Percentiles rank a stretch among this genome's conserved stretches.
These are phyloP conservation scores for Colletotrichum neosansevieriae DNA, from an alignment of 2,329 filamentous ascomycete genomes.

Conservation along the genomic window DNA sequence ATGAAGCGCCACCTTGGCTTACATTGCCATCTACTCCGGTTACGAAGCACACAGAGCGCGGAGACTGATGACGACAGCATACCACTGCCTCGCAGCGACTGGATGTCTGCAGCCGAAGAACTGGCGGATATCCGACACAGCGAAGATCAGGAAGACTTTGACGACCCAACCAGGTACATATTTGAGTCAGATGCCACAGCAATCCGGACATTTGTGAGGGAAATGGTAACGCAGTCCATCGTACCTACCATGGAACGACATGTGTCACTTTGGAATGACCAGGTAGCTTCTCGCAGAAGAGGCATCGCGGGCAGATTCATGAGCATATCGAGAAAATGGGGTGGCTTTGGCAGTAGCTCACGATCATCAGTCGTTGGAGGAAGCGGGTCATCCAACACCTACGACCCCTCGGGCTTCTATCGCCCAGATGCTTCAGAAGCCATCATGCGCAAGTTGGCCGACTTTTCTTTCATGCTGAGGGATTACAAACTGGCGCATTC, in stretches of 20 bases:
- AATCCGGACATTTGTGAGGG: slow-evolving; percentile 88
- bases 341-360: slow-evolving; percentile 79
- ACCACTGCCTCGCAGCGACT: slow-evolving; percentile 83
- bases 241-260: slow-evolving; percentile 96
- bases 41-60: slow-evolving; percentile 86
- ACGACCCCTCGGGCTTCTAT: slow-evolving; percentile 86
- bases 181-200: slow-evolving; percentile 93
- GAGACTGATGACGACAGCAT: slow-evolving; percentile 93
- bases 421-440: slow-evolving; percentile 87
- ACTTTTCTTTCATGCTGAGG: slow-evolving; percentile 96
- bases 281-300: slow-evolving; percentile 89
- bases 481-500: slow-evolving; percentile 95
- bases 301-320: slow-evolving; percentile 95
- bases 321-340: slow-evolving; percentile 91
- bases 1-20: slow-evolving; percentile 99
- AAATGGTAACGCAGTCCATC: slow-evolving; percentile 95
- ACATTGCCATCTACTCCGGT: slow-evolving; percentile 90
- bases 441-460: slow-evolving; percentile 90
- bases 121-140: slow-evolving; percentile 77
- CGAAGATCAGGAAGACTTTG: slow-evolving; percentile 77
- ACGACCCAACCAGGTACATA: slow-evolving; percentile 80
- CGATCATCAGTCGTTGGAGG: slow-evolving; percentile 69
- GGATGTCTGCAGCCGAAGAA: slow-evolving; percentile 90
- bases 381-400: slow-evolving; percentile 68
- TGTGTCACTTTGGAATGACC: slow-evolving; percentile 94